A percentile compares a stretch with the other conserved stretches of the same genome.
phyloP scores from a whole-genome alignment of 495 filamentous ascomycete genomes.

The Astrothelium subdiscretum region DNA sequence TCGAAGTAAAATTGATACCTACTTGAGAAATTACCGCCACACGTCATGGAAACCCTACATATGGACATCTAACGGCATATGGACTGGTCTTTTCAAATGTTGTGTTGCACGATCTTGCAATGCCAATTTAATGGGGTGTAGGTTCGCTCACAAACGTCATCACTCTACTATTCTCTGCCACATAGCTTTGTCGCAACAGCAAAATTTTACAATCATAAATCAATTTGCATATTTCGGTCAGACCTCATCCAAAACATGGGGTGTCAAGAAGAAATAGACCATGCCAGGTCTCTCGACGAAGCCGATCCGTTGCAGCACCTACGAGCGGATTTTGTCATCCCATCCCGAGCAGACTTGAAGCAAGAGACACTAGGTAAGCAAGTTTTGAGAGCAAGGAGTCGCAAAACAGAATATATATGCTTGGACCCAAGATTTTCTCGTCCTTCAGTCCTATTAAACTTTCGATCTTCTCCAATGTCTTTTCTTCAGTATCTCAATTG shows the following conservation, averaged over 20 bases:
- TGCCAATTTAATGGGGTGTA: too few species aligned
- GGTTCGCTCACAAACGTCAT: too few species aligned
- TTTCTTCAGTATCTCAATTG: too few species aligned
- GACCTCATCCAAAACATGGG: background rate
- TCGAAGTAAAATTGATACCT: background rate
- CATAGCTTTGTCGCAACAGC: too few species aligned
- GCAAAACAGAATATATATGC: background rate
- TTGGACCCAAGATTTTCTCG: background rate
- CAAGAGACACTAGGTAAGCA: conserved; percentile 34
- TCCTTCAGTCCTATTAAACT: background rate
- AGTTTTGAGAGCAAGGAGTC: conserved; percentile 1
- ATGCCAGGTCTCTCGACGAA: conserved; percentile 55
- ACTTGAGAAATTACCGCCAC: background rate
- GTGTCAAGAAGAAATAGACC: conserved; percentile 24
- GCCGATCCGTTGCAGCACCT: conserved; percentile 57
- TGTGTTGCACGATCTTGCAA: too few species aligned
- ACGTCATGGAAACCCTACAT: background rate
- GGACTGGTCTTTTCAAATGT: too few species aligned
- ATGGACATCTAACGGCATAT: too few species aligned
- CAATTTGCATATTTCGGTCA: too few species aligned
- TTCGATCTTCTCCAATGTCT: too few species aligned
- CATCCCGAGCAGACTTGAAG: conserved; percentile 64
- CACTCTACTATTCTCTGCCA: too few species aligned
- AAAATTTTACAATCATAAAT: too few species aligned
- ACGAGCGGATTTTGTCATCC: conserved; percentile 72